phyloP scores from a whole-genome alignment of 2,329 filamentous ascomycete species.

The Sporothrix globosa region DNA sequence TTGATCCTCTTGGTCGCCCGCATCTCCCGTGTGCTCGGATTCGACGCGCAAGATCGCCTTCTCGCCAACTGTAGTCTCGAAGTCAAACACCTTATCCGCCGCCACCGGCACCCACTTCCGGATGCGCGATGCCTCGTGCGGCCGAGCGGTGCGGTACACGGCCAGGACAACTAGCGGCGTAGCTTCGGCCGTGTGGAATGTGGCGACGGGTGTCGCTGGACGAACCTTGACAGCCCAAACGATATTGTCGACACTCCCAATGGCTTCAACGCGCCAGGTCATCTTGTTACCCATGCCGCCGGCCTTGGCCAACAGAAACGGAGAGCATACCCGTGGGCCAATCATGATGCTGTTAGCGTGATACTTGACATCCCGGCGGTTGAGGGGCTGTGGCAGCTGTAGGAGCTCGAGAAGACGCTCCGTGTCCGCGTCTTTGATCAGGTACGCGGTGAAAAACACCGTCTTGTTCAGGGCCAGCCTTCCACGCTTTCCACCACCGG shows the following conservation, averaged over 20 bases:
- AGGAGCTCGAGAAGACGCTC: conserved; percentile 73
- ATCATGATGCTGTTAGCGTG: conserved; percentile 93
- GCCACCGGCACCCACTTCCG: conserved; percentile 79
- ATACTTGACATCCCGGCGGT: conserved; percentile 69
- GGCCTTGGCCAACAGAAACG: conserved; percentile 75
- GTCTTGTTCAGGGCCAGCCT: conserved; percentile 78
- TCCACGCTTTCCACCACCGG: conserved; percentile 50
- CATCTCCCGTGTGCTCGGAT: conserved; percentile 55
- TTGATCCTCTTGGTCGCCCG: conserved; percentile 1
- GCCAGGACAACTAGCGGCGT: conserved; percentile 82
- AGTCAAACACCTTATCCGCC: conserved; percentile 69
- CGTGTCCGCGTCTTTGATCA: conserved; percentile 73
- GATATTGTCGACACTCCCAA: conserved; percentile 73
- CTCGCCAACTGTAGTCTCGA: conserved; percentile 84
- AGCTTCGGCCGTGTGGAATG: conserved; percentile 77
- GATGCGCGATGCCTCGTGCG: conserved; percentile 80
- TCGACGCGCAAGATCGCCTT: conserved; percentile 84
- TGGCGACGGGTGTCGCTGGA: conserved; percentile 65
- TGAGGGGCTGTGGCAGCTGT: conserved; percentile 62
- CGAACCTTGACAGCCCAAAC: conserved; percentile 85
- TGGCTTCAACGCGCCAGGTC: conserved; percentile 79
- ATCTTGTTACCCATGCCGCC: conserved; percentile 85
- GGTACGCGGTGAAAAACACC: conserved; percentile 90
- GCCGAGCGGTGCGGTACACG: conserved; percentile 72
- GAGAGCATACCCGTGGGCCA: conserved; percentile 72